A percentile compares a stretch with the other conserved stretches of the same genome.
Conservation (phyloP, 106 monocot genomes). For the Ottelia alismoides region DNA sequence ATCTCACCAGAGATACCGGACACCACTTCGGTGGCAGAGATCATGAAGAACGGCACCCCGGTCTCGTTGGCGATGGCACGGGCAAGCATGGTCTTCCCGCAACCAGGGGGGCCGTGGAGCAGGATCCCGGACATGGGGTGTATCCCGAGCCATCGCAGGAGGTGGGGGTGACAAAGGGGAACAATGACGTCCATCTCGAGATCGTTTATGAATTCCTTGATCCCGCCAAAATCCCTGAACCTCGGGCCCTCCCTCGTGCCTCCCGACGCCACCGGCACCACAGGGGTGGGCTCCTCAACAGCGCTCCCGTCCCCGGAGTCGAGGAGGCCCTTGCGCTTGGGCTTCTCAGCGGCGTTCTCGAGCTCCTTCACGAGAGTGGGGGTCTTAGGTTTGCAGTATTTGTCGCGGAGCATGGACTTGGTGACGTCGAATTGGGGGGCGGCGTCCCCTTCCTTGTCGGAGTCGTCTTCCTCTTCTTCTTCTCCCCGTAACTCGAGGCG, state of each 20-base stretch:
- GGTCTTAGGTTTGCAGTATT: conserved; percentile 11
- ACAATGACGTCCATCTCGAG: conserved; percentile 77
- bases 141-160: conserved; percentile 53
- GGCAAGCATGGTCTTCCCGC: conserved; percentile 90
- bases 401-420: conserved; percentile 48
- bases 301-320: background rate
- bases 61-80: conserved; percentile 96
- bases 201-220: conserved; percentile 52
- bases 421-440: conserved; percentile 50
- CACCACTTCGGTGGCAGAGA: conserved; percentile 72
- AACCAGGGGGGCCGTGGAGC: conserved; percentile 84
- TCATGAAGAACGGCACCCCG: conserved; percentile 74
- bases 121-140: conserved; percentile 61
- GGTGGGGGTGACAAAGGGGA: conserved; percentile 62
- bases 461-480: conserved; percentile 31
- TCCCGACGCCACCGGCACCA: background rate
- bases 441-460: conserved; percentile 25
- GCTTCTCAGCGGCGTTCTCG: conserved; percentile 27
- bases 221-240: conserved; percentile 82
- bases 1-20: conserved; percentile 81
- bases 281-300: background rate
- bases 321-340: background rate
- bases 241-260: conserved; percentile 23
- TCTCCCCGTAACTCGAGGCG: too few relatives aligned
- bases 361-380: conserved; percentile 42